phyloP scores from a whole-genome alignment of 345 rosid genomes.

The Carallia brachiata region DNA sequence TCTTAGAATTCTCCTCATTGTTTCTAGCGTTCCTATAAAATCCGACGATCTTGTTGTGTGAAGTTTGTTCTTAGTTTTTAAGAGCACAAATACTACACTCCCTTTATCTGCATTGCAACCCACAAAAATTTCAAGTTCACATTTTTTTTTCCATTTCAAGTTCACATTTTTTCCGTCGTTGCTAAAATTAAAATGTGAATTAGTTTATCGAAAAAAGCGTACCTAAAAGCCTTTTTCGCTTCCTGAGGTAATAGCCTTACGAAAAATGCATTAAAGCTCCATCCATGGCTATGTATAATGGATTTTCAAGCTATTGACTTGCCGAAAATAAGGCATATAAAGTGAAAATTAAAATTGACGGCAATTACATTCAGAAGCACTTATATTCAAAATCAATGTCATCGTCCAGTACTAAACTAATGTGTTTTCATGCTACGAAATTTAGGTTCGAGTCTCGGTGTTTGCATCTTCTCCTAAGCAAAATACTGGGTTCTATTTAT shows the following conservation, averaged over 20 bases:
- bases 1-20: conserved; percentile 15
- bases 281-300: conserved; percentile 59
- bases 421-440: too few species aligned
- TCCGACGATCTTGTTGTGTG: conserved; percentile 92
- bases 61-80: conserved; percentile 49
- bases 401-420: too few species aligned
- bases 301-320: conserved; percentile 50
- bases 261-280: conserved; percentile 73
- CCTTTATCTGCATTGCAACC: conserved; percentile 44
- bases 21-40: conserved; percentile 53
- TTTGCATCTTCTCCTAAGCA: too few species aligned
- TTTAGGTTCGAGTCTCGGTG: too few species aligned
- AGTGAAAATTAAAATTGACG: not conserved
- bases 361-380: not conserved
- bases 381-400: too few species aligned
- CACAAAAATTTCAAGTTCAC: not conserved
- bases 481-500: too few species aligned
- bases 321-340: conserved; percentile 27
- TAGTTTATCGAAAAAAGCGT: not conserved
- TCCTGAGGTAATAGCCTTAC: conserved; percentile 70
- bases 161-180: too few species aligned
- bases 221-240: conserved; percentile 61
- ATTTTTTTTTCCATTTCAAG: too few species aligned
- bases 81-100: conserved; percentile 67
- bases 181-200: not conserved